Base-by-base conservation (phyloP, 352 stramenopile genomes). In the Vaucheria bursata region DNA sequence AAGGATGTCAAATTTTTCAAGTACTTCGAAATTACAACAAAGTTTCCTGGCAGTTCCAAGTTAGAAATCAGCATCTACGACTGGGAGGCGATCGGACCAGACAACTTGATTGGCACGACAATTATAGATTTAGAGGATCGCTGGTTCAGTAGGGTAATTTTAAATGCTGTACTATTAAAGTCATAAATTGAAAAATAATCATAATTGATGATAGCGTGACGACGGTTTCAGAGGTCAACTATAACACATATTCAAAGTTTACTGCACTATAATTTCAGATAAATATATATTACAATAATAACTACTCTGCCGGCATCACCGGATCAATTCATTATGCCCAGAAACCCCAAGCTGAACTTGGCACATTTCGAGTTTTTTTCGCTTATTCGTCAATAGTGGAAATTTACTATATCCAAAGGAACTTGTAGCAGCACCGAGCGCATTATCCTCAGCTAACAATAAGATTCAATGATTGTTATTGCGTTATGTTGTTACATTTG, bases 91-190 rank as follows among this genome's bases (percentile, higher is more conserved):
- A 91, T 97, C 31, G 85, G 85, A 32, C 87, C 85, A 34, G 91
- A 96, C 72, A 90, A 96, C 39, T 90, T 96, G 39, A 92, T 97
- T 71, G 92, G 92, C 0, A 88, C 89, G 7, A 97, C 91, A n/a
- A 80, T 89, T 0, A 94, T 97, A 40, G 92, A 97, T 75, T 83
- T 97, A 0, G 92, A 97, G 81, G 91, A 97, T 70, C 88, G 92
- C 3, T 96, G 89, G 91, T 96, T 96, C 85, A 89, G 92, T 73
- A 69, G 80, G 18, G 6, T 6, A 5, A n/a, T 25, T 5, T 65
- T n/a, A 64, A 65, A 77, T 6, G 32, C 5, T 6, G 67, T 77
- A 6, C 25, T 31, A 6, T n/a, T 50, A 29, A 5, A 77, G 5
- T 6, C 59, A 70, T 12, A 5, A 18, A 18, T 25, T 18, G 25